Base-by-base conservation (phyloP, 345 rosid genomes). In the Orychophragmus violaceus region DNA sequence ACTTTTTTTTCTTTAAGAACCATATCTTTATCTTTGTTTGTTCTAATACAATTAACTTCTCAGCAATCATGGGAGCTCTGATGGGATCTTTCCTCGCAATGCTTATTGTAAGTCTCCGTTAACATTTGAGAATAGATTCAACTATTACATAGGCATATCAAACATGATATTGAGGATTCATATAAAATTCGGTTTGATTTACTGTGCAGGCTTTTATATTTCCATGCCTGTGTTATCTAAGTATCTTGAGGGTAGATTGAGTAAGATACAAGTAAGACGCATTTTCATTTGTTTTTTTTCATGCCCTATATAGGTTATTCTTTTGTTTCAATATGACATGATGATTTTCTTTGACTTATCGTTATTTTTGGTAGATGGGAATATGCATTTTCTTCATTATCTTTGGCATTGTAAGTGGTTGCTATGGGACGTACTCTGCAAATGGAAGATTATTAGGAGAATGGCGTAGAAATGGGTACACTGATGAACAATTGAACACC, bases 221-320 rank as follows among this genome's bases (percentile, higher is more conserved):
- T 58, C 98, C 98, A 5, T 84, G 87, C 42, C 81, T 82, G 16
- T 89, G 90, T 68, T 91, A 85, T 78, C 82, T 91, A 50, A 77
- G 67, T 44, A 70, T 91, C 32, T 72, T 56, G 46, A 72, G 50
- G 81, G 74, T 37, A 75, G 74, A 75, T 25, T 85, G 77, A 75
- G 68, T 28, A 84, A 83, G 74, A 69, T 65, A 54, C 78, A 87
- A 77, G 98, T 87, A 79, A 80, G 78, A 50, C 16, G 21, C 35
- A 28, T 29, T 29, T n/a, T 5, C 2, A 28, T 64, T 54, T 14
- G 28, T 12, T 32, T 9, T 1, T 6, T 22, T 10, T 11, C 4
- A 11, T 21, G 30, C 14, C 9, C 14, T 42, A 32, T 4, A 30
- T 30, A 51, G 9, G 8, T 22, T 9, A 56, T n/a, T 19, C 2